Base-by-base conservation (phyloP, 2,329 filamentous ascomycete species). In the Arthrobotrys conoides region DNA sequence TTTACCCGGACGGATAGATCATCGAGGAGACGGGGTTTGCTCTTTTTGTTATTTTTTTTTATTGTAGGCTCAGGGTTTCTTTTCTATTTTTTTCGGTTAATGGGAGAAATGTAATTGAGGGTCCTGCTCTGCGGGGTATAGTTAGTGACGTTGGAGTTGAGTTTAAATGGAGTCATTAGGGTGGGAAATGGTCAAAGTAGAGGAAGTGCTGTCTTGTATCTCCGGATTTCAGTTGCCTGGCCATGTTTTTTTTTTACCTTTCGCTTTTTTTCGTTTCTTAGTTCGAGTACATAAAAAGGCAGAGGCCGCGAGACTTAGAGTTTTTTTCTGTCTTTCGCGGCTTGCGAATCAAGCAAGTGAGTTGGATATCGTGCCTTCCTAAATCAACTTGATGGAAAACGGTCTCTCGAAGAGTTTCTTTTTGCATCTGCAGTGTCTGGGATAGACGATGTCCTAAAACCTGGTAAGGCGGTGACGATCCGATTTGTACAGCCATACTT, bases 391-490 rank as follows among this genome's bases (percentile, higher is more conserved):
- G 73, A 77, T 57, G 49, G 67, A 64, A 77, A 77, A 77, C 68
- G 67, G 73, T 68, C 36, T 68, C 41, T 24, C 14, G 27, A 22
- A 63, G 46, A 41, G 8, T 66, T 77, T 77, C 44, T 27, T 76
- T 77, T 71, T 36, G 53, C 38, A 36, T n/a, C 61, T 77, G 73
- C 67, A 65, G 27, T 33, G 38, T 71, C 67, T 68, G 24, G 73
- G 73, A 77, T 77, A 44, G 67, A 71, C 53, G 73, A 71, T 77
- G 73, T 71, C 33, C 8, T 22, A 71, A 70, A 77, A 77, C 73
- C 73, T 68, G 73, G 73, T 71, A 77, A 44, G 38, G 63, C 36
- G 67, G 73, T 77, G 59, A 57, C n/a, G 67, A 77, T 71, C 67
- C 67, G 73, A 77, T 71, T 71, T 69, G 36, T 44, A 44, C 36